Base-by-base conservation (phyloP, 257 asterid species). In the Dorcoceras hygrometricum region DNA sequence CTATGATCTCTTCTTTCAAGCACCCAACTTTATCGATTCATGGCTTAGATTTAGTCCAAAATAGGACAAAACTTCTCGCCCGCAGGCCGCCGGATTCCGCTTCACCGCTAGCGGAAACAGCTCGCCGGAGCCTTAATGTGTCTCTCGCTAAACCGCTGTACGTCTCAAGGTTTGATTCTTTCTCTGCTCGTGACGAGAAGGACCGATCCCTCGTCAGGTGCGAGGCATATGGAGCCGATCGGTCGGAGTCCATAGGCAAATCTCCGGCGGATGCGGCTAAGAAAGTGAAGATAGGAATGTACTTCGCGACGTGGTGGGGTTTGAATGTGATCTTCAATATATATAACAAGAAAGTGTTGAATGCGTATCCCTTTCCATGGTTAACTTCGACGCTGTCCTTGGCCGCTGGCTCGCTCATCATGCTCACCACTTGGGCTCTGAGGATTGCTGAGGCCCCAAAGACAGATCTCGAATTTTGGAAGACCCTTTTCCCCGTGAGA, bases 391-490 rank as follows among this genome's bases (percentile, higher is more conserved):
- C 97, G 28, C 90, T 90, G 8, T 94, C 97, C 0, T 67, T 90
- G 27, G 97, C 99, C 46, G 91, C 96, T 66, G 99, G 99, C 24
- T 94, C 99, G 16, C 64, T 87, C 20, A 90, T 90, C 74, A 94
- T 94, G 99, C 55, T 94, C 65, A 26, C 90, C 67, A 88, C 99
- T 8, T 93, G 99, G 97, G 87, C 85, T 26, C 60, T 85, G 48
- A 78, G 97, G 76, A 85, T 94, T 26, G 97, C 89, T 1, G 99
- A 94, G 64, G 26, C 87, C 8, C 99, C 97, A 1, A 85, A 86
- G 62, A 94, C 97, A 64, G 99, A 94, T 80, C 83, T 90, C 58
- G 96, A 93, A n/a, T 94, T 90, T 80, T 94, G 99, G 97, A 94
- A 88, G 53, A 76, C 92, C 50, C 96, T 94, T n/a, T 84, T 90